These are phyloP conservation scores for Xylariaceae sp. DNA, from an alignment of 2,329 filamentous ascomycete genomes.

Conservation along the genomic window DNA sequence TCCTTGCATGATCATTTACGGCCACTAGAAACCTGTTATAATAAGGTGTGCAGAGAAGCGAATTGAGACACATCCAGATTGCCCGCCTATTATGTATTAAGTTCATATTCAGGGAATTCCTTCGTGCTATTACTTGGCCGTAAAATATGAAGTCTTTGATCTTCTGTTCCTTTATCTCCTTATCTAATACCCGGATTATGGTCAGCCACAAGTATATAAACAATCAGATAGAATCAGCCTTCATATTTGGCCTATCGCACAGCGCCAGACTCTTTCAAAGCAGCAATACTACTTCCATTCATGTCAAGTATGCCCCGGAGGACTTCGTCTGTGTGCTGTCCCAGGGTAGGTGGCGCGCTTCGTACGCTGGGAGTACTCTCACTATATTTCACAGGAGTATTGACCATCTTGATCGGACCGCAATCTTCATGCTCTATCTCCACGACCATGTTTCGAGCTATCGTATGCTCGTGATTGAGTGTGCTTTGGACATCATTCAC, in stretches of 20 bases:
- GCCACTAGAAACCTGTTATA: too few species aligned
- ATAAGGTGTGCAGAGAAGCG: too few species aligned
- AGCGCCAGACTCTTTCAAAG: conserved; percentile 62
- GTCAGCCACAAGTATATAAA: too few species aligned
- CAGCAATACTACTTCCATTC: conserved; percentile 53
- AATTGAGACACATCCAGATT: too few species aligned
- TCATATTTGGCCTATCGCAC: too few species aligned
- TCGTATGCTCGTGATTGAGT: conserved; percentile 78
- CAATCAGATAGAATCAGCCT: too few species aligned
- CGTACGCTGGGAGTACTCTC: conserved; percentile 73
- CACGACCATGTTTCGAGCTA: conserved; percentile 82
- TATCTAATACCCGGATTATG: background rate
- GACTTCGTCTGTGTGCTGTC: conserved; percentile 81
- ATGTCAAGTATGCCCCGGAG: conserved; percentile 61
- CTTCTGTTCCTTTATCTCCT: too few species aligned
- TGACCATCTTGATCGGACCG: conserved; percentile 84
- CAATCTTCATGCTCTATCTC: conserved; percentile 80
- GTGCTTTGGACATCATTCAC: conserved; percentile 90
- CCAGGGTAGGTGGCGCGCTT: conserved; percentile 76
- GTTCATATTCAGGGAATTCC: too few species aligned
- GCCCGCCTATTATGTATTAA: too few species aligned
- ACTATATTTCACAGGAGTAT: conserved; percentile 92
- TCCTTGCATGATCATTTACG: too few species aligned
- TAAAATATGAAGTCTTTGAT: too few species aligned
- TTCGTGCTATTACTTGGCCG: too few species aligned